These are phyloP conservation scores for Odontarrhena argentea DNA, from an alignment of 345 rosid species.

Conservation along the genomic window DNA sequence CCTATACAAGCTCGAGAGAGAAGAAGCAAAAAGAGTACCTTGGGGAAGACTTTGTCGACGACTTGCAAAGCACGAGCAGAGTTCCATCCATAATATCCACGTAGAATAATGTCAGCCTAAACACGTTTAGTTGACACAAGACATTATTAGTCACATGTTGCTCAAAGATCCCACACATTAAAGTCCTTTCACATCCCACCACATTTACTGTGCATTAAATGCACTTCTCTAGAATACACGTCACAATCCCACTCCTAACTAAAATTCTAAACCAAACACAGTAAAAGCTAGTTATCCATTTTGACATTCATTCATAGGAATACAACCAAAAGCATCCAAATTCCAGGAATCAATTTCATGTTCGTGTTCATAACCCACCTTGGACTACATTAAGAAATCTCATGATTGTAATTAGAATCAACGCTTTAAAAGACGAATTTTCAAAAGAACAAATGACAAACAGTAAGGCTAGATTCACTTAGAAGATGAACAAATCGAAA, in stretches of 20 bases:
- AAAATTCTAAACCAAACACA: not conserved
- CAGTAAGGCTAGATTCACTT: slow-evolving; percentile 1
- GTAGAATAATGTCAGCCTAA: slow-evolving; percentile 83
- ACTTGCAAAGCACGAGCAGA: slow-evolving; percentile 84
- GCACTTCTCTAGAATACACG: not conserved
- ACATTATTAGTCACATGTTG: slow-evolving; percentile 10
- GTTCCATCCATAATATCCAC: slow-evolving; percentile 96
- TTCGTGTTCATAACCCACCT: not conserved
- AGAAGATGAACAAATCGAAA: not conserved
- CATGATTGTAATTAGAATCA: not conserved
- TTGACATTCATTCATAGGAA: not conserved
- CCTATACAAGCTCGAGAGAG: not conserved
- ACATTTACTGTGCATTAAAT: slow-evolving; percentile 18
- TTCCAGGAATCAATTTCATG: not conserved
- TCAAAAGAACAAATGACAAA: not conserved
- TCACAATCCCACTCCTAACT: not conserved
- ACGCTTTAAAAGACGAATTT: not conserved
- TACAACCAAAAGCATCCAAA: slow-evolving; percentile 14
- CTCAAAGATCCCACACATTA: slow-evolving; percentile 18
- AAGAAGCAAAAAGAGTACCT: slow-evolving; percentile 48
- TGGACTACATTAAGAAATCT: not conserved
- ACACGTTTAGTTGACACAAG: slow-evolving; percentile 16
- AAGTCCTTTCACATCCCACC: slow-evolving; percentile 1
- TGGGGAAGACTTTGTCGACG: slow-evolving; percentile 81
- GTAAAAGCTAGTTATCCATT: not conserved